Conservation (phyloP, 257 asterid species). For the Knoxia roxburghii region DNA sequence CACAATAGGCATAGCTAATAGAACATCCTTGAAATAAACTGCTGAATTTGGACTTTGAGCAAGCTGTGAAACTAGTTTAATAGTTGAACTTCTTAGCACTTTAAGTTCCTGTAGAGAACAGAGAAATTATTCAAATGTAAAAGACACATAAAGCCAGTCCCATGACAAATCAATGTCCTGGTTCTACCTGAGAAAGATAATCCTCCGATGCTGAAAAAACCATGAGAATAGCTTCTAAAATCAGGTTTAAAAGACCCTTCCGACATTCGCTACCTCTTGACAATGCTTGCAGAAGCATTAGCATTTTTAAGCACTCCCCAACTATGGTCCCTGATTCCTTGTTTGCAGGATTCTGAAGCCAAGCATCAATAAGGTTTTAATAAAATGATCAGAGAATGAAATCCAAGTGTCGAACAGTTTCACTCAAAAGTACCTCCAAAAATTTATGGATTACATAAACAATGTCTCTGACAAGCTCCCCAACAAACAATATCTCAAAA, state of each 20-base stretch:
- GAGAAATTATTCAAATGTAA: slow-evolving; percentile 18
- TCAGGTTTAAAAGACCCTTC: slow-evolving; percentile 62
- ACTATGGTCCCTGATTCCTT: slow-evolving; percentile 66
- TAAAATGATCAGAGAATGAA: slow-evolving; percentile 14
- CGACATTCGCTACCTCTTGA: slow-evolving; percentile 53
- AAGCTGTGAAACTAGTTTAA: slow-evolving; percentile 82
- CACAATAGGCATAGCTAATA: slow-evolving; percentile 65
- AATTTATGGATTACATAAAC: slow-evolving; percentile 40
- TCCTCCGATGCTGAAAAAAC: slow-evolving; percentile 52
- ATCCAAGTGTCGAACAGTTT: neutral
- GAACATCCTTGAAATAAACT: slow-evolving; percentile 61
- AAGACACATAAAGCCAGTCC: slow-evolving; percentile 16
- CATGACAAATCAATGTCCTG: neutral
- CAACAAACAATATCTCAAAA: slow-evolving; percentile 63
- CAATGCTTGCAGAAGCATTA: slow-evolving; percentile 69
- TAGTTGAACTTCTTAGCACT: slow-evolving; percentile 51
- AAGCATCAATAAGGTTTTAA: slow-evolving; percentile 25
- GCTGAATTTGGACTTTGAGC: slow-evolving; percentile 83
- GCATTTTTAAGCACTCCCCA: slow-evolving; percentile 82
- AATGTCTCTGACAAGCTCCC: slow-evolving; percentile 71
- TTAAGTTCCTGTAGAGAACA: slow-evolving; percentile 53
- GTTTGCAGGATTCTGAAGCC: slow-evolving; percentile 52
- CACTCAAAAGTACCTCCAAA: slow-evolving; percentile 41
- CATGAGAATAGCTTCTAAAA: slow-evolving; percentile 72
- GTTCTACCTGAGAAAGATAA: slow-evolving; percentile 57